These are phyloP conservation scores for Boletus patriciae DNA, from an alignment of 768 basidiomycete species.

Conservation along the genomic window DNA sequence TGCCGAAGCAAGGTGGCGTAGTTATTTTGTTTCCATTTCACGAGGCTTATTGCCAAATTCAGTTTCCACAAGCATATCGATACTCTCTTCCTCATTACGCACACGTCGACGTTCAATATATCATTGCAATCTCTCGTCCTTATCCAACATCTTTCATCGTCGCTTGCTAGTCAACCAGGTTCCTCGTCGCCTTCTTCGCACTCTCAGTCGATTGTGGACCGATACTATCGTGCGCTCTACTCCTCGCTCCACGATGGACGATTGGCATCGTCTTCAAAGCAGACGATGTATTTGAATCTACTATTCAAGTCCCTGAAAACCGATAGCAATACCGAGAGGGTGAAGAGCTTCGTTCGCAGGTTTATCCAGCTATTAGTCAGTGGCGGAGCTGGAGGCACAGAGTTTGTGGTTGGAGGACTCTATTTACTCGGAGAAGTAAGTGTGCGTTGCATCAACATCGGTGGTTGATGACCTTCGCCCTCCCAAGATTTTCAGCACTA, in stretches of 20 bases:
- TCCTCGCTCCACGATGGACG: constrained; percentile 84
- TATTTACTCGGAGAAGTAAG: constrained; percentile 86
- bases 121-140: constrained; percentile 89
- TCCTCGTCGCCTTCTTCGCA: constrained; percentile 41
- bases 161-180: constrained; percentile 44
- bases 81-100: constrained; percentile 92
- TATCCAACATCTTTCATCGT: constrained; percentile 77
- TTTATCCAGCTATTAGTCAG: constrained; percentile 77
- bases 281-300: constrained; percentile 95
- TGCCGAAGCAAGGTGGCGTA: constrained; percentile 58
- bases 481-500: constrained; percentile 50
- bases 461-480: neutral
- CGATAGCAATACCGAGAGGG: constrained; percentile 56
- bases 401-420: constrained; percentile 87
- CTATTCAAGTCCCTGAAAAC: constrained; percentile 87
- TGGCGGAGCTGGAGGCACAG: constrained; percentile 71
- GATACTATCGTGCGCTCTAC: constrained; percentile 85
- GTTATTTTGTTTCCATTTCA: neutral
- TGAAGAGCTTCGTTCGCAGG: constrained; percentile 78
- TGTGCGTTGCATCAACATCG: neutral
- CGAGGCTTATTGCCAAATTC: constrained; percentile 2
- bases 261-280: constrained; percentile 81
- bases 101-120: constrained; percentile 95
- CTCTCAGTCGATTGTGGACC: constrained; percentile 53
- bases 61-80: constrained; percentile 87